Evolutionary conservation across 129 eudicot species (phyloP), one percentile per base, ranked within the genome.

Genomic region (Escallonia rubra): DNA sequence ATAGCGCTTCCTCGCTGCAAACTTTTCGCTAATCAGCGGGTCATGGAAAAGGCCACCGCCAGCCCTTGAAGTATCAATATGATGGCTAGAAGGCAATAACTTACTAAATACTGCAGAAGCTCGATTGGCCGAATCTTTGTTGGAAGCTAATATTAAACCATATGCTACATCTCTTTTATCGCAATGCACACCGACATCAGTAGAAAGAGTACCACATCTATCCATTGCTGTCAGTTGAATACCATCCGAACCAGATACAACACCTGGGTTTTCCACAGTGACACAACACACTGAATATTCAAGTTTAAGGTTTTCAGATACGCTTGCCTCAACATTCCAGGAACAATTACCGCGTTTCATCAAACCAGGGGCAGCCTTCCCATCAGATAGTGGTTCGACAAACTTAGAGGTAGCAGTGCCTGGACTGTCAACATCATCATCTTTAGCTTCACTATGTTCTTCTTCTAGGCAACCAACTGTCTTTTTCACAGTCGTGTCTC

Each of bases 341-440:
- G 61, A 38, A 71, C 69, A 69, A 9, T 74, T 83, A 49, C 64
- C 65, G 65, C 13, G 64, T 4, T 42, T 74, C 49, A 23, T 61
- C 40, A 43, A 10, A 16, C 63, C 79, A 59, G 74, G 61, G 11
- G 42, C 41, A 3, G 41, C 72, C 50, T 77, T 73, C 42, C 49
- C 45, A 58, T 45, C 11, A 61, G 78, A 49, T 38, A 61, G 43
- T 23, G 58, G 63, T 67, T 83, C 90, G 42, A 77, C 82, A 52
- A 82, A 82, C 43, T 82, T 81, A 16, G 89, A 84, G 3, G 88
- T 85, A 53, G 89, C 89, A 14, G 83, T 80, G 59, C 85, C 92
- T 40, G 97, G 90, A 73, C 90, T 87, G 59, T 87, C 85, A 63
- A 77, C 65, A 41, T 80, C 71, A 65, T 57, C 78, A 70, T 78